These are phyloP conservation scores for Plasmodium yoelii DNA, from an alignment of 169 alveolate species.

Conservation along the genomic window DNA sequence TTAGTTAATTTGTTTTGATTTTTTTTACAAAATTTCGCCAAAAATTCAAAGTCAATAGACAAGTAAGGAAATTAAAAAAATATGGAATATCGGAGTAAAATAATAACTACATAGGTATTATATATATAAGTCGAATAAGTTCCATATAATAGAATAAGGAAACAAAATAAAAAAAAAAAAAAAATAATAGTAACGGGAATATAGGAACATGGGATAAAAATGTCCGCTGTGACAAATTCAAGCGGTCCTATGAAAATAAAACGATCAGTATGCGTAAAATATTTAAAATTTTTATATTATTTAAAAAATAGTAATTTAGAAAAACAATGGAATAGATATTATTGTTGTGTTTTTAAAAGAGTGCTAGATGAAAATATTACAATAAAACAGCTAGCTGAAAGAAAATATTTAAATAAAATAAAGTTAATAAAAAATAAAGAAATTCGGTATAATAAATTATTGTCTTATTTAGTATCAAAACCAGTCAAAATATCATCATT, in stretches of 20 bases:
- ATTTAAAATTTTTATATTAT: slow-evolving; percentile 33
- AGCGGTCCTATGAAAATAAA: neutral
- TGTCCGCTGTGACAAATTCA: neutral
- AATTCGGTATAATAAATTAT: neutral
- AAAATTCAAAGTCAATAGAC: no score
- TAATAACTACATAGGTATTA: no score
- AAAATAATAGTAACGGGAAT: neutral
- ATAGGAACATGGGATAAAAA: neutral
- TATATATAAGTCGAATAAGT: neutral
- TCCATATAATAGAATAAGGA: neutral
- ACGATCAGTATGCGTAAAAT: slow-evolving; percentile 32
- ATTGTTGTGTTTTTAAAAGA: slow-evolving; percentile 27
- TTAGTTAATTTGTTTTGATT: no score
- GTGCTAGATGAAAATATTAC: neutral
- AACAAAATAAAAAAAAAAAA: no score
- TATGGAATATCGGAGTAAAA: no score
- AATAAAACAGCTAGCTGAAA: slow-evolving; percentile 3
- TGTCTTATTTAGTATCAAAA: slow-evolving; percentile 18
- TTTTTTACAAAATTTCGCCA: no score
- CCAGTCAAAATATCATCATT: slow-evolving; percentile 42
- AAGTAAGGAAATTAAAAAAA: no score
- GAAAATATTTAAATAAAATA: neutral
- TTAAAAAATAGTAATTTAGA: slow-evolving; percentile 9
- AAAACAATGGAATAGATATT: slow-evolving; percentile 44
- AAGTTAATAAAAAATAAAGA: slow-evolving; percentile 9